Conservation (phyloP, 2,329 filamentous ascomycete species). For the Scorias spongiosa region DNA sequence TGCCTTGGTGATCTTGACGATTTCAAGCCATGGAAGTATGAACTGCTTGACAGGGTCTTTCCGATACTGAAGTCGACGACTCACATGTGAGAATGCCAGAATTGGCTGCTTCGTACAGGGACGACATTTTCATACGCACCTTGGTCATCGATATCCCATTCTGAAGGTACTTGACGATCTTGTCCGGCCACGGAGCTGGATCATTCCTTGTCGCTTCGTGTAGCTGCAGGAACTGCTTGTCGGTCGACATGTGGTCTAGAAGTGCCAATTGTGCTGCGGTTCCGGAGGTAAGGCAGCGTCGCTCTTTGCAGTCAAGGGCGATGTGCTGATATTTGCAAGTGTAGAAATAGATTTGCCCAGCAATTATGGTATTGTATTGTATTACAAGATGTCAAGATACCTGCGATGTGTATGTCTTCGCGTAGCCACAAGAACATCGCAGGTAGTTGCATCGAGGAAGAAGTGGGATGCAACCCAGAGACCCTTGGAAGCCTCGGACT, state of each 20-base stretch:
- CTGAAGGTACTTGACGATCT: neutral
- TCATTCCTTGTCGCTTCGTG: neutral
- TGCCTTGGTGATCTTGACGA: slow-evolving; percentile 8
- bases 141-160: neutral
- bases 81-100: neutral
- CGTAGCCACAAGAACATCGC: too few relatives aligned
- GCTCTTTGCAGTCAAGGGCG: too few relatives aligned
- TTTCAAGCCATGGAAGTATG: slow-evolving; percentile 7
- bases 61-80: neutral
- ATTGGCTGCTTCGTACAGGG: neutral
- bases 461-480: too few relatives aligned
- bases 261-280: too few relatives aligned
- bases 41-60: slow-evolving; percentile 4
- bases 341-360: too few relatives aligned
- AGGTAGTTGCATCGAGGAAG: too few relatives aligned
- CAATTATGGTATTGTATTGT: too few relatives aligned
- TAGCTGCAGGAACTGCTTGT: neutral
- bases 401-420: too few relatives aligned
- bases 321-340: too few relatives aligned
- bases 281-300: too few relatives aligned
- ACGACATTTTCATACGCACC: neutral
- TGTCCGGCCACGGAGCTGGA: neutral
- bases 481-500: too few relatives aligned
- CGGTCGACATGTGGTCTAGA: neutral
- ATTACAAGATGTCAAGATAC: too few relatives aligned